Evolutionary conservation across 331 rosid genomes (phyloP), one percentile per base, ranked within the genome.

Genomic region (Quercus phellos): DNA sequence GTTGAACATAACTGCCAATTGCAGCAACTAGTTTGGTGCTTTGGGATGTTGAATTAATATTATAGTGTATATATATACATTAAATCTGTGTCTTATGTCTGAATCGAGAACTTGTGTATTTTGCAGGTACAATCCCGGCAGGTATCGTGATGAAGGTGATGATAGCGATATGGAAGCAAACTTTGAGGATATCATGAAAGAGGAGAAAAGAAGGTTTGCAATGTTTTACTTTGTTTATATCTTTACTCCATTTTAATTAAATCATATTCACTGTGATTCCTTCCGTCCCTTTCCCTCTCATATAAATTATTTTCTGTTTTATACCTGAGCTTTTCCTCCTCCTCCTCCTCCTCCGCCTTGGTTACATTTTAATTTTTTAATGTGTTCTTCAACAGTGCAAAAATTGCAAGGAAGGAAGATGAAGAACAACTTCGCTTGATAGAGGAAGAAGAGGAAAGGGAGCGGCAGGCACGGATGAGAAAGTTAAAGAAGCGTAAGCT

Each of bases 141-240:
- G 18, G 38, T 90, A 53, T 78, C 88, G 76, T 3, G 89, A 85
- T 0, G 91, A 88, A 2, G 97, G 91, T 0, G 94, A 89, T 34
- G 84, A 72, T 55, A 88, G 89, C 2, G 80, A 90, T 68, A 94
- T 92, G 99, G 99, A 94, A 77, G 99, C 92, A n/a, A 88, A 85
- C 81, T 94, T 84, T 46, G 91, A 91, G 1, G 96, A 92, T 68
- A 94, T 94, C 30, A 24, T 79, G 93, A 74, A 2, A 85, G 99
- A 94, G 81, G 99, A 94, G 85, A 74, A 18, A 30, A 84, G 81
- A 75, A 94, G 98, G 99, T 94, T 73, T 18, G 76, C 76, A 27
- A 55, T 78, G 73, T 54, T 26, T 74, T 22, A 21, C 38, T 61
- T 56, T 1, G 18, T 68, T 78, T 32, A 35, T 21, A 38, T 21